Conservation (phyloP, 1,284 basidiomycete species). For the Sparassis latifolia region DNA sequence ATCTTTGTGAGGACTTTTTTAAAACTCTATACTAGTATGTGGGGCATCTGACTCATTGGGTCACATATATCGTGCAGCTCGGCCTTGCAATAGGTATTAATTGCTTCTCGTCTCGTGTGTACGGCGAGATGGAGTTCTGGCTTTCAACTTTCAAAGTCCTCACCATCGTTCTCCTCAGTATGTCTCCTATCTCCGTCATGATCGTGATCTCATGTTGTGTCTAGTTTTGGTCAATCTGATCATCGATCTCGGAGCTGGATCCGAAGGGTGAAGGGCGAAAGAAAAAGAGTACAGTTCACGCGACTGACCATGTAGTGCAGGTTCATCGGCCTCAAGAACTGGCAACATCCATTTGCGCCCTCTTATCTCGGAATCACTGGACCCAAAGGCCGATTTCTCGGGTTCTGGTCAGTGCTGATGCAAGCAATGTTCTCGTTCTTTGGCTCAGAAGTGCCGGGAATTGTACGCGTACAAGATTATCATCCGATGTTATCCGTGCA, state of each 20-base stretch:
- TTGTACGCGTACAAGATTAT: constrained; percentile 14
- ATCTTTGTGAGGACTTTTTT: constrained; percentile 21
- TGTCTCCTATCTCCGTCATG: neutral
- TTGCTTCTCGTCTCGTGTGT: constrained; percentile 22
- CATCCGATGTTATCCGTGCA: neutral
- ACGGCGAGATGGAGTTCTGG: constrained; percentile 33
- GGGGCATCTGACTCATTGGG: too few relatives aligned
- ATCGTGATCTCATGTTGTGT: neutral
- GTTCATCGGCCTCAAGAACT: constrained; percentile 16
- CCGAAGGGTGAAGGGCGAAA: too few relatives aligned
- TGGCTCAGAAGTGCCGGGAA: constrained; percentile 25
- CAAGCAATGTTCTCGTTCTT: constrained; percentile 30
- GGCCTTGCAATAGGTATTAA: constrained; percentile 47
- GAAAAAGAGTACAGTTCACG: too few relatives aligned
- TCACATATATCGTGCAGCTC: constrained; percentile 57
- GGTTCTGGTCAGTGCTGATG: constrained; percentile 42
- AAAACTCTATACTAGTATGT: too few relatives aligned
- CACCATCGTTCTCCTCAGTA: constrained; percentile 29
- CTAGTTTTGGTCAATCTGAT: constrained; percentile 26
- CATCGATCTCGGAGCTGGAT: constrained; percentile 22
- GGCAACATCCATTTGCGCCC: constrained; percentile 19
- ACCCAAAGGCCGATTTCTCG: constrained; percentile 33
- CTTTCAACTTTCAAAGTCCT: constrained; percentile 33
- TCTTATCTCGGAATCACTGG: constrained; percentile 24
- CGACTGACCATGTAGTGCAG: constrained; percentile 1